Evolutionary conservation across 129 eudicot genomes (phyloP).

Genomic region (Glebionis coronaria): DNA sequence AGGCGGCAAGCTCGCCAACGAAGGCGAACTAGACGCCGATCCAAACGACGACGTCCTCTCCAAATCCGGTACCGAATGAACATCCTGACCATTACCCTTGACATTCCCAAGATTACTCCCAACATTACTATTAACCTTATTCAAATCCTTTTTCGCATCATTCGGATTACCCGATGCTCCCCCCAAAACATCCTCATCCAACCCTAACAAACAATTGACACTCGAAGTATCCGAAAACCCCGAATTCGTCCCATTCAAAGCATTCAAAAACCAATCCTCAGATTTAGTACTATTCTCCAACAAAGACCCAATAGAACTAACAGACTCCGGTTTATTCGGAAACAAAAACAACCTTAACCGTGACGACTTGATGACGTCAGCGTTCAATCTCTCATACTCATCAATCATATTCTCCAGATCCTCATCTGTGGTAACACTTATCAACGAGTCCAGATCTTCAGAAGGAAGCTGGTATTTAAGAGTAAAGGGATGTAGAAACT

Average conservation of each 20-base stretch:
- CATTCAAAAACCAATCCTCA: conserved; percentile 82
- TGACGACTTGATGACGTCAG: conserved; percentile 32
- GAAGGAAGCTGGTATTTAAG: conserved; percentile 62
- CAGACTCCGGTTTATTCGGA: conserved; percentile 41
- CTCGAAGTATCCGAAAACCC: conserved; percentile 71
- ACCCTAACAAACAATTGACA: conserved; percentile 48
- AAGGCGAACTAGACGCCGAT: conserved; percentile 70
- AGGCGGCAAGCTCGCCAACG: conserved; percentile 61
- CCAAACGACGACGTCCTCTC: conserved; percentile 70
- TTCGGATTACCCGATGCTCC: conserved; percentile 17
- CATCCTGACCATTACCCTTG: conserved; percentile 34
- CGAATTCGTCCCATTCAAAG: conserved; percentile 55
- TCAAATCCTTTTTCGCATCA: conserved; percentile 19
- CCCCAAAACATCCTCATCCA: conserved; percentile 44
- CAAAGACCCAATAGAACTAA: conserved; percentile 47
- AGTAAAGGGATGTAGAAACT: conserved; percentile 29
- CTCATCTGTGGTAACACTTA: conserved; percentile 51
- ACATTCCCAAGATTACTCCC: background rate
- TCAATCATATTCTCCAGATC: conserved; percentile 72
- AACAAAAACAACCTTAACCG: conserved; percentile 55
- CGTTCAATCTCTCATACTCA: conserved; percentile 52
- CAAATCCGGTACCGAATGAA: conserved; percentile 47
- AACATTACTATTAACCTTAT: conserved; percentile 23
- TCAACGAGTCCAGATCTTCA: conserved; percentile 64
- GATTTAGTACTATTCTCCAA: conserved; percentile 56